Percentiles rank a stretch among this genome's conserved stretches.
These are phyloP conservation scores for Plantago elongata DNA, from an alignment of 257 asterid genomes.

Conservation along the genomic window DNA sequence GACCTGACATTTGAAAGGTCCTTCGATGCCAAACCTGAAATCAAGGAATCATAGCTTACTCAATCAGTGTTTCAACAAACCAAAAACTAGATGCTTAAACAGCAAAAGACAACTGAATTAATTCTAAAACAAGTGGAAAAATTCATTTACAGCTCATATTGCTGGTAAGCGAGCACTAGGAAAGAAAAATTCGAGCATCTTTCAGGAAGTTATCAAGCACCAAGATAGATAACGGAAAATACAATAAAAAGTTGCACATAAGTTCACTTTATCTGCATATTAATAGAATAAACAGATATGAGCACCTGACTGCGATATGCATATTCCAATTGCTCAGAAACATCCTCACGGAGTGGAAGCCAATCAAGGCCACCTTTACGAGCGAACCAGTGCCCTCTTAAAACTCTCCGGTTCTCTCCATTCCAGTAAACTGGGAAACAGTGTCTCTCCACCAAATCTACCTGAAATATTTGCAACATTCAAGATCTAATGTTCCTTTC, in stretches of 20 bases:
- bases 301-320: constrained; percentile 73
- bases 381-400: constrained; percentile 99
- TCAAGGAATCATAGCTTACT: constrained; percentile 19
- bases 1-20: constrained; percentile 94
- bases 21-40: constrained; percentile 94
- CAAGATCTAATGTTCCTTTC: constrained; percentile 7
- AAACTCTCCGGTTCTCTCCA: constrained; percentile 86
- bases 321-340: constrained; percentile 93
- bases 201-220: constrained; percentile 9
- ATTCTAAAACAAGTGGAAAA: not conserved
- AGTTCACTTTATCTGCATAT: not conserved
- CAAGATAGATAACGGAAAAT: not conserved
- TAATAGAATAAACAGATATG: constrained; percentile 10
- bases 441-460: constrained; percentile 84
- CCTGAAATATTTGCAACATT: constrained; percentile 39
- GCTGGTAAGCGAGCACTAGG: too few species aligned
- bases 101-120: constrained; percentile 2
- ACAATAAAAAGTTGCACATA: not conserved
- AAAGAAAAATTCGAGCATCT: too few species aligned
- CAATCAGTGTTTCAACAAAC: constrained; percentile 11
- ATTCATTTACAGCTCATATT: constrained; percentile 1
- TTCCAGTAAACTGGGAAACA: constrained; percentile 97
- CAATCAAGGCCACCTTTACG: constrained; percentile 95
- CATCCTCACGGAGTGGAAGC: constrained; percentile 95
- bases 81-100: constrained; percentile 5